Evolutionary conservation across 306 rosid species (phyloP).

Genomic region (Quercus engelmannii): DNA sequence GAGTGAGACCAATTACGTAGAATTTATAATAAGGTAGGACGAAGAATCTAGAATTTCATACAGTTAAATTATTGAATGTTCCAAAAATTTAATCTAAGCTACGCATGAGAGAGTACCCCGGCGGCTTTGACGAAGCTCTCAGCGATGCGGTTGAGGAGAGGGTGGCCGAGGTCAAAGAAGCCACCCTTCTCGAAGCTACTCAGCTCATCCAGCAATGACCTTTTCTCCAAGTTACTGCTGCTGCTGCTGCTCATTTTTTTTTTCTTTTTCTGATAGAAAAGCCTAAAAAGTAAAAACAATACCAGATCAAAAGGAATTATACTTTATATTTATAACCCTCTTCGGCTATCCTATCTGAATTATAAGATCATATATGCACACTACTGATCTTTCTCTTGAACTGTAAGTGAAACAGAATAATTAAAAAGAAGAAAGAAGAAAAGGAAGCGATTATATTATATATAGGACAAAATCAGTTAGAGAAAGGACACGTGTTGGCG

Average conservation of each 20-base stretch:
- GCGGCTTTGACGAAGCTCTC: conserved; percentile 81
- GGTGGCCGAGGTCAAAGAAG: conserved; percentile 81
- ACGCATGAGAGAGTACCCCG: conserved; percentile 34
- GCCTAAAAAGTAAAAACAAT: too few relatives aligned
- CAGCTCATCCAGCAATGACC: conserved; percentile 53
- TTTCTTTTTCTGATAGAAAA: too few relatives aligned
- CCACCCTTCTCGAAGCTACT: conserved; percentile 46
- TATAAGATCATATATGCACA: background rate
- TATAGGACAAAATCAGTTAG: background rate
- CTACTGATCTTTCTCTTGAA: too few relatives aligned
- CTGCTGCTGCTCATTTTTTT: conserved; percentile 20
- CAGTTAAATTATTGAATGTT: too few relatives aligned
- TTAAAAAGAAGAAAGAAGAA: background rate
- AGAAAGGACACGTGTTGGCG: conserved; percentile 35
- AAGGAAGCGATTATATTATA: background rate
- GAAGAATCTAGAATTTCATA: too few relatives aligned
- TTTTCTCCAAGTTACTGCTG: conserved; percentile 37
- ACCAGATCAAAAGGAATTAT: too few relatives aligned
- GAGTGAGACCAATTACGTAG: too few relatives aligned
- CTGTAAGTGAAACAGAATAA: background rate
- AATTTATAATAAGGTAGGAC: too few relatives aligned
- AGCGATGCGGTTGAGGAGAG: conserved; percentile 84
- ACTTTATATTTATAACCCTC: too few relatives aligned
- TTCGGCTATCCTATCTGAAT: too few relatives aligned
- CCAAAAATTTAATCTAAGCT: too few relatives aligned